A percentile compares a stretch with the other conserved stretches of the same genome.
phyloP scores from a whole-genome alignment of 1,284 basidiomycete species.

The Veloboletus limbatus region DNA sequence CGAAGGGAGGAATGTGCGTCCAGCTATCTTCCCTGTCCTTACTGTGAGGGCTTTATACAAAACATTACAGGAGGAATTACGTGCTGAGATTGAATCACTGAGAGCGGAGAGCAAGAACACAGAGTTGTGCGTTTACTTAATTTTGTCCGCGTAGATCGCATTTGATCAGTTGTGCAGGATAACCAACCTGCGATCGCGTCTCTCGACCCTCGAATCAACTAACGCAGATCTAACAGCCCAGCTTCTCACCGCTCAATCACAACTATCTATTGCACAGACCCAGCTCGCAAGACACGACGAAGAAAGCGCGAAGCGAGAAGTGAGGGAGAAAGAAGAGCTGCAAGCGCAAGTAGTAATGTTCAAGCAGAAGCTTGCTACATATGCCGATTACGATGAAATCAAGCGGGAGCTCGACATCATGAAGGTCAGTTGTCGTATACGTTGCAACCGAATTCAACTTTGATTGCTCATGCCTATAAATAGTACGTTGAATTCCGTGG shows the following conservation, averaged over 20 bases:
- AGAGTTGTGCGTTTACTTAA: conserved; percentile 51
- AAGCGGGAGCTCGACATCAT: conserved; percentile 96
- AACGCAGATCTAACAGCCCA: conserved; percentile 23
- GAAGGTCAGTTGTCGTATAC: conserved; percentile 62
- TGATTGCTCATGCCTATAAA: neutral
- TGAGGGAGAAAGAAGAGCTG: conserved; percentile 36
- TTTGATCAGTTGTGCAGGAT: conserved; percentile 48
- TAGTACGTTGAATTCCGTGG: conserved; percentile 94
- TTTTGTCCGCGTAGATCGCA: neutral
- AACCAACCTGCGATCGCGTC: conserved; percentile 71
- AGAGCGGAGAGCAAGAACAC: conserved; percentile 78
- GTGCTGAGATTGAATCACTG: conserved; percentile 89
- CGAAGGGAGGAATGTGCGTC: conserved; percentile 83
- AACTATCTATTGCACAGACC: conserved; percentile 20
- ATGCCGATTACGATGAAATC: conserved; percentile 89
- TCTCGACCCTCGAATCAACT: conserved; percentile 49
- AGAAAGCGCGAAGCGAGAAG: conserved; percentile 18
- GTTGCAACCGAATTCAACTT: neutral
- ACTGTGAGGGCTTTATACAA: neutral
- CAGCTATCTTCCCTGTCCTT: neutral
- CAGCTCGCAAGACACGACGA: conserved; percentile 21
- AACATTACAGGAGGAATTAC: conserved; percentile 73
- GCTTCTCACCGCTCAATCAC: conserved; percentile 20
- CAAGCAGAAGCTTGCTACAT: conserved; percentile 66
- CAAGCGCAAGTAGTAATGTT: conserved; percentile 64